Evolutionary conservation across 1,284 basidiomycete species (phyloP).

Genomic region (Papiliotrema laurentii): DNA sequence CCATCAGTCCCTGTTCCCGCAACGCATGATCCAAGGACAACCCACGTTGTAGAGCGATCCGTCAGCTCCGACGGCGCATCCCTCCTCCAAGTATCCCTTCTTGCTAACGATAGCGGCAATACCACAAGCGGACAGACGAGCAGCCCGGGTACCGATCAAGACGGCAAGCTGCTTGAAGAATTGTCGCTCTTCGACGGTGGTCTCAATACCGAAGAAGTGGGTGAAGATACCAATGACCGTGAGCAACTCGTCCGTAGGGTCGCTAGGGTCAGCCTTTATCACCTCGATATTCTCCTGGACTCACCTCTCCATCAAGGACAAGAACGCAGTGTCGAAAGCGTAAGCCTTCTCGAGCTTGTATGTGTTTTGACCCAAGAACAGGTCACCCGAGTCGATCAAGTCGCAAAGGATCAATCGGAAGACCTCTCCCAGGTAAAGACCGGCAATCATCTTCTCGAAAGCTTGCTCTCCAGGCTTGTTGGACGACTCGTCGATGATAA

Average conservation of each 20-base stretch:
- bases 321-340: constrained; percentile 91
- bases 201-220: constrained; percentile 91
- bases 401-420: constrained; percentile 90
- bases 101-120: constrained; percentile 91
- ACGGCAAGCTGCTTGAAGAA: constrained; percentile 91
- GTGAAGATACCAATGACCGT: constrained; percentile 95
- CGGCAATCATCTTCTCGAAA: constrained; percentile 93
- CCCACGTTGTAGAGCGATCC: constrained; percentile 86
- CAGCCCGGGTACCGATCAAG: constrained; percentile 83
- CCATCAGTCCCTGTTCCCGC: not conserved
- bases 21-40: not conserved
- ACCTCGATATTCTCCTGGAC: too few species aligned
- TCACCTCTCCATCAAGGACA: constrained; percentile 90
- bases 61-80: constrained; percentile 84
- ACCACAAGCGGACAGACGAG: constrained; percentile 82
- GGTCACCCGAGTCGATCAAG: constrained; percentile 90
- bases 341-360: constrained; percentile 95
- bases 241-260: constrained; percentile 94
- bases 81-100: constrained; percentile 78
- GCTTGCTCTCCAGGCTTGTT: constrained; percentile 94
- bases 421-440: constrained; percentile 94
- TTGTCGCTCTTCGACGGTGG: constrained; percentile 86
- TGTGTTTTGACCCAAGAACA: constrained; percentile 96
- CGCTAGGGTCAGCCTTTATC: constrained; percentile 52
- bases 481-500: constrained; percentile 83